Evolutionary conservation across 139 green algal species (phyloP), one percentile per base, ranked within the genome.

Genomic region (Nannochloris sp.): DNA sequence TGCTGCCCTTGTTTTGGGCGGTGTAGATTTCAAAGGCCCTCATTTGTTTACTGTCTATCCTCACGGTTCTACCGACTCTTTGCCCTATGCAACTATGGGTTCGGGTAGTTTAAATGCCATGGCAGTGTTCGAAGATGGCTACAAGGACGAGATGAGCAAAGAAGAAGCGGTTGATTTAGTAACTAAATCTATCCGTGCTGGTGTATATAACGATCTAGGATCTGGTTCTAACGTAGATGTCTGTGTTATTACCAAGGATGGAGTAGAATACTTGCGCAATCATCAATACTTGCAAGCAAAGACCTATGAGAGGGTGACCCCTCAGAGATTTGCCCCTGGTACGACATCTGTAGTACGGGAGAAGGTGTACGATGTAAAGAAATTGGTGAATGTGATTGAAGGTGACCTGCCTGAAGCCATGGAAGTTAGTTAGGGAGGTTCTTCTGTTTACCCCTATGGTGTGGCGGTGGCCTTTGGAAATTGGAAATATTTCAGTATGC

Each of bases 41-140:
- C 94, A 99, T 74, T 77, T 99, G 1, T 93, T 96, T 81, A 96
- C 93, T 2, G 87, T 95, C 32, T 98, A 96, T 78, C 95, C 95
- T 8, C 95, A 99, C 71, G 95, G 95, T 14, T 98, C 92, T 45
- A 97, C 93, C 5, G 95, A 99, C 73, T 77, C 79, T 19, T 81
- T 99, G 55, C 95, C 95, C 1, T 99, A 89, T 65, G 81, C 68
- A 33, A 98, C 95, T 65, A 99, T 99, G 95, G 95, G 95, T 34
- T 95, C 83, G 8, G 95, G 95, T 25, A 89, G 73, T 35, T 71
- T 99, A 1, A 96, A 96, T 56, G 95, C 95, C 38, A 99, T 99
- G 94, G 77, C 95, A 1, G 88, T 99, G 27, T 97, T 99, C 60
- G 95, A 99, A 85, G 66, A 86, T 3, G 81, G 74, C 51, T 99